A percentile compares a stretch with the other conserved stretches of the same genome.
These are phyloP conservation scores for Salpingoeca rosetta DNA, from an alignment of 78 protist genomes.

Conservation along the genomic window DNA sequence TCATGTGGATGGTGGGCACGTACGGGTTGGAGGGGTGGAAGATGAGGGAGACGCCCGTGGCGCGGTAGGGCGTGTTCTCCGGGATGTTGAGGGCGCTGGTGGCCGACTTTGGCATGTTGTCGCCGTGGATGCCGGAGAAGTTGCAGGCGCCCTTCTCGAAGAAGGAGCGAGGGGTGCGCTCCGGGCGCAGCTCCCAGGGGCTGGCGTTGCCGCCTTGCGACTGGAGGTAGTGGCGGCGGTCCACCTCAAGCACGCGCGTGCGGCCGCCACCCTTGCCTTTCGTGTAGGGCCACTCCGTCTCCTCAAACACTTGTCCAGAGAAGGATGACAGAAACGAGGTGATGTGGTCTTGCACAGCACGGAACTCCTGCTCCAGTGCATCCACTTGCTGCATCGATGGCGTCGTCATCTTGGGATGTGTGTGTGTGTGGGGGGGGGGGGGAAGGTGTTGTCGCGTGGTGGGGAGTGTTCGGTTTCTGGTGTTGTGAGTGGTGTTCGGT, in stretches of 20 bases:
- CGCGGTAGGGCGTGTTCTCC: background rate
- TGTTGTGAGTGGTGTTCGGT: too few relatives aligned
- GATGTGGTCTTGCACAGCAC: too few relatives aligned
- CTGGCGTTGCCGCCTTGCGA: background rate
- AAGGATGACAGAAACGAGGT: too few relatives aligned
- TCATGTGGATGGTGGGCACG: constrained; percentile 40
- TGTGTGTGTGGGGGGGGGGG: too few relatives aligned
- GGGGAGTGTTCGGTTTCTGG: too few relatives aligned
- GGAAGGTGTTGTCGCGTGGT: too few relatives aligned
- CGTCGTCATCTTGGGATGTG: too few relatives aligned
- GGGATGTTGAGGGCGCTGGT: background rate
- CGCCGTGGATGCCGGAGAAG: background rate
- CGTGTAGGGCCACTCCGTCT: background rate
- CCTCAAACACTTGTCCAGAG: too few relatives aligned
- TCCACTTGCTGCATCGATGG: too few relatives aligned
- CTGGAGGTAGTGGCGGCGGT: too few relatives aligned
- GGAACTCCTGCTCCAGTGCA: too few relatives aligned
- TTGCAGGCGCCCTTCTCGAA: background rate
- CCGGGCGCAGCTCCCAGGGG: background rate
- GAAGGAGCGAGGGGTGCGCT: background rate
- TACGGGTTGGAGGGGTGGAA: constrained; percentile 44
- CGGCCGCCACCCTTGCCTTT: background rate
- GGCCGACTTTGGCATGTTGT: background rate
- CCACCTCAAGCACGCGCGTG: background rate
- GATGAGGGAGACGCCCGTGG: constrained; percentile 31